Conservation (phyloP, 1,284 basidiomycete genomes). For the Marasmius sp. region DNA sequence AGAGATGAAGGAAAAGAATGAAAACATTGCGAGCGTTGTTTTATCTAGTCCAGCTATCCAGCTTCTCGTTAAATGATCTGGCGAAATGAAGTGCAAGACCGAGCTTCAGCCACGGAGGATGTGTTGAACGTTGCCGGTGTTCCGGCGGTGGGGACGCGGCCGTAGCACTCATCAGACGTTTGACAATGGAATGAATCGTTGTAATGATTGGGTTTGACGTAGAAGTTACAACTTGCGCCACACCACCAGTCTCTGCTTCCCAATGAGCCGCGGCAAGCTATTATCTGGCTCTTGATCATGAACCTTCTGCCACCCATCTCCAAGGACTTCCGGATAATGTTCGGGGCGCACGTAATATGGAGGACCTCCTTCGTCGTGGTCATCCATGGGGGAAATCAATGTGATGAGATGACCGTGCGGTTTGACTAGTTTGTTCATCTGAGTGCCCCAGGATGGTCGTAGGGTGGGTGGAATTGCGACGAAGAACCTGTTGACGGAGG, state of each 20-base stretch:
- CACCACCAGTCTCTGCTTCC: conserved; percentile 49
- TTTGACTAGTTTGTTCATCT: conserved; percentile 57
- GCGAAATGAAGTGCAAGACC: too few species aligned
- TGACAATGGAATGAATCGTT: too few species aligned
- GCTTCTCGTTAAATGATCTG: too few species aligned
- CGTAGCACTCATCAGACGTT: too few species aligned
- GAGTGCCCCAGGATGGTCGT: conserved; percentile 55
- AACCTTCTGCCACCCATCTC: conserved; percentile 53
- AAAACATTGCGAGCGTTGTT: too few species aligned
- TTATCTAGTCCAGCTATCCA: too few species aligned
- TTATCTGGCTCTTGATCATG: conserved; percentile 50
- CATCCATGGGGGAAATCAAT: conserved; percentile 47
- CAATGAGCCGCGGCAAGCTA: conserved; percentile 35
- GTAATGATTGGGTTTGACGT: too few species aligned
- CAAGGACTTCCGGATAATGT: conserved; percentile 56
- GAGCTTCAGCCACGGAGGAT: too few species aligned
- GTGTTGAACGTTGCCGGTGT: too few species aligned
- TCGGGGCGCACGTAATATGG: conserved; percentile 62
- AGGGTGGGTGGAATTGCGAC: conserved; percentile 63
- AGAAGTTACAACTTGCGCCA: conserved; percentile 29
- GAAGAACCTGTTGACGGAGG: conserved; percentile 55
- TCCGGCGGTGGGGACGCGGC: too few species aligned
- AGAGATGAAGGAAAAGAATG: too few species aligned
- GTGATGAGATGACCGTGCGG: conserved; percentile 64
- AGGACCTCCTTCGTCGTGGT: conserved; percentile 47